Conservation (phyloP, 2,329 filamentous ascomycete species). For the Penicillium sp. region DNA sequence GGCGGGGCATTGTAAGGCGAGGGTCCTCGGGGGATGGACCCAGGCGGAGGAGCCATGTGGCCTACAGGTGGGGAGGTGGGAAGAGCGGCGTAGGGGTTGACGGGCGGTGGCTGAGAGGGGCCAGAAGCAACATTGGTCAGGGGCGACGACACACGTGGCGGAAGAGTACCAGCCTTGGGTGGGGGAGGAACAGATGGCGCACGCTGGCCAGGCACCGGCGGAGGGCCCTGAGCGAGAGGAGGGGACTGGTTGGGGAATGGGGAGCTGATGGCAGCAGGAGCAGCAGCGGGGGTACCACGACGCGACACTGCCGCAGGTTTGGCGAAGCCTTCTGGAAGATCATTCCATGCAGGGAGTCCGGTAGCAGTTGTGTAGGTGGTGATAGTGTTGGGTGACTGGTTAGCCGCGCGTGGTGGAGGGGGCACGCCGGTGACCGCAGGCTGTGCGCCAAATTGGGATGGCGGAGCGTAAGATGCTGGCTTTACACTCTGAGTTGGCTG, state of each 20-base stretch:
- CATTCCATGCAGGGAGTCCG: slow-evolving; percentile 86
- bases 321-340: slow-evolving; percentile 78
- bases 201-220: slow-evolving; percentile 59
- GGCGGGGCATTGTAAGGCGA: slow-evolving; percentile 88
- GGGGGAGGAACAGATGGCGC: slow-evolving; percentile 77
- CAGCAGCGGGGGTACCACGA: slow-evolving; percentile 69
- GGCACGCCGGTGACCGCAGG: slow-evolving; percentile 49
- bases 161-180: slow-evolving; percentile 72
- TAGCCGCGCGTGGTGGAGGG: slow-evolving; percentile 65
- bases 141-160: slow-evolving; percentile 70
- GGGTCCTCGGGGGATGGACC: slow-evolving; percentile 64
- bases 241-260: slow-evolving; percentile 71
- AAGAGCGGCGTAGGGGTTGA: slow-evolving; percentile 40
- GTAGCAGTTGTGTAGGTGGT: slow-evolving; percentile 64
- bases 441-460: slow-evolving; percentile 48
- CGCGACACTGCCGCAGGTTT: slow-evolving; percentile 73
- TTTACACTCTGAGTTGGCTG: slow-evolving; percentile 51
- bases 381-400: slow-evolving; percentile 64
- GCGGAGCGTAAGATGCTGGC: slow-evolving; percentile 42
- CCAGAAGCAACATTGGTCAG: slow-evolving; percentile 65
- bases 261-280: slow-evolving; percentile 65
- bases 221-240: slow-evolving; percentile 41
- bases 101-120: slow-evolving; percentile 51
- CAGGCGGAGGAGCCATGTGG: slow-evolving; percentile 50
- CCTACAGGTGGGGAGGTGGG: slow-evolving; percentile 46